Evolutionary conservation across 2,329 filamentous ascomycete genomes (phyloP), one percentile per base, ranked within the genome.

Genomic region (Aureobasidium subglaciale): DNA sequence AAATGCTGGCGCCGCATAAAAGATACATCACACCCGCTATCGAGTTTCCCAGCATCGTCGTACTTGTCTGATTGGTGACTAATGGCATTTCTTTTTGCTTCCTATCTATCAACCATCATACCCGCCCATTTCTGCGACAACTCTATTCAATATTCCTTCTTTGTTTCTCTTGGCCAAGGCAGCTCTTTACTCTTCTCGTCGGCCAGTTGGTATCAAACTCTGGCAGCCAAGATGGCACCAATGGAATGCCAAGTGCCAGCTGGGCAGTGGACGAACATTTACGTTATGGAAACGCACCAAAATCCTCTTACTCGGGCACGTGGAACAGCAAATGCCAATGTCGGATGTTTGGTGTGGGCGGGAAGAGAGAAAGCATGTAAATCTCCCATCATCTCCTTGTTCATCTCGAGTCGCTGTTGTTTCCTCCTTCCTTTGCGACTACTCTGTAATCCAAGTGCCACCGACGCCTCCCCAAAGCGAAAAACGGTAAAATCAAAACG

Each of bases 271-370:
- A 22, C n/a, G 24, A 40, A 10, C 10, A n/a, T 7, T 52, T 41
- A 52, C 48, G 48, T 52, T 41, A 52, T 52, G 48, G 18, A 52
- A 52, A 52, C 25, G n/a, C 46, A n/a, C 32, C n/a, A n/a, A 29
- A 29, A n/a, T 32, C 32, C 7, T 50, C 32, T 22, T 37, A 22
- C 9, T 9, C 15, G 18, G 46, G 34, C 46, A 50, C 46, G 46
- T 50, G 46, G 24, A 50, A 30, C 24, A 50, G 46, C 15, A 29
- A 29, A 29, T 16, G 11, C 40, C 40, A 43, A 43, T 16, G 37
- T 34, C n/a, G 2, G 13, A 24, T 25, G 16, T 45, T 15, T 45
- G 43, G 43, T 48, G 20, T 16, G 43, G 25, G 43, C 29, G 30
- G 43, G 30, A 35, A 13, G 15, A 7, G n/a, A 35, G 18, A 48